A percentile compares a stretch with the other conserved stretches of the same genome.
Evolutionary conservation across 768 basidiomycete genomes (phyloP).

Genomic region (Phlebiopsis gigantea): DNA sequence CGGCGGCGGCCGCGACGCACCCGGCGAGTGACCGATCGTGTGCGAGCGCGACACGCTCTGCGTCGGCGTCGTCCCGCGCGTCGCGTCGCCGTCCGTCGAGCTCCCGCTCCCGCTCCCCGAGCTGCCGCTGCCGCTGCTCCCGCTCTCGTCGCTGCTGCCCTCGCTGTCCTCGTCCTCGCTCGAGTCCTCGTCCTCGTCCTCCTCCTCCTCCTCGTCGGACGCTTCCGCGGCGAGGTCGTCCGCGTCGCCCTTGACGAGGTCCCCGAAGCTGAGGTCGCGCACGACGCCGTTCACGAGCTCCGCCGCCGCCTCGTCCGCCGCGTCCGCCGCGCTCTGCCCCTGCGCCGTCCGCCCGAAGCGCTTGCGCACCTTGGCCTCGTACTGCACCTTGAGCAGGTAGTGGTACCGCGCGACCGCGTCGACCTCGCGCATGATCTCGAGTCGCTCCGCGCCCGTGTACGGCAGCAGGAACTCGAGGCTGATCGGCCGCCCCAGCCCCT

Average conservation of each 20-base stretch:
- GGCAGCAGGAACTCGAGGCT: slow-evolving; percentile 90
- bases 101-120: slow-evolving; percentile 5
- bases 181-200: slow-evolving; percentile 38
- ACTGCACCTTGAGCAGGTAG: slow-evolving; percentile 87
- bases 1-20: background rate
- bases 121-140: slow-evolving; percentile 11
- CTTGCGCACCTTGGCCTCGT: slow-evolving; percentile 87
- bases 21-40: slow-evolving; percentile 17
- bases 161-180: slow-evolving; percentile 35
- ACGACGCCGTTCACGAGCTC: slow-evolving; percentile 78
- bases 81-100: slow-evolving; percentile 15
- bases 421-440: slow-evolving; percentile 74
- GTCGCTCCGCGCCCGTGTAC: slow-evolving; percentile 71
- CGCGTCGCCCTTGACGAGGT: slow-evolving; percentile 72
- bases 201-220: slow-evolving; percentile 38
- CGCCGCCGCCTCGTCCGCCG: slow-evolving; percentile 80
- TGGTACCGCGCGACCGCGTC: slow-evolving; percentile 90
- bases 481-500: slow-evolving; percentile 70
- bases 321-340: slow-evolving; percentile 48
- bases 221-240: slow-evolving; percentile 68
- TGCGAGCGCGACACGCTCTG: slow-evolving; percentile 14
- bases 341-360: slow-evolving; percentile 69
- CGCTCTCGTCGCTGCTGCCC: slow-evolving; percentile 22
- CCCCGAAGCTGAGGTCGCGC: slow-evolving; percentile 76
- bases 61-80: slow-evolving; percentile 13